phyloP scores from a whole-genome alignment of 192 early-diverging fungal genomes.

The Coemansia sp. region DNA sequence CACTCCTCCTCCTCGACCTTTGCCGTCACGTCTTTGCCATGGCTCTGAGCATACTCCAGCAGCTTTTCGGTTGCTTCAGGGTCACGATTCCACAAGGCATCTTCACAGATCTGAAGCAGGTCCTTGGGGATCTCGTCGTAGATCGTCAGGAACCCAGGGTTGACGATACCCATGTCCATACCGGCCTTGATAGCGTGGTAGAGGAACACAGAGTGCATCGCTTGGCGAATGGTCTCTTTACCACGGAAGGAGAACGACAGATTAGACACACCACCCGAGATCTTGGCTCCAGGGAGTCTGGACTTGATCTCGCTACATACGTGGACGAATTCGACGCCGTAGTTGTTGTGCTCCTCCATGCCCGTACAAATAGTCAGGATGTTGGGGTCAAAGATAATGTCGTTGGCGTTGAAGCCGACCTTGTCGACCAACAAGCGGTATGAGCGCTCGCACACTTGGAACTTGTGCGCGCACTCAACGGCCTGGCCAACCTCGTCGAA shows the following conservation, averaged over 20 bases:
- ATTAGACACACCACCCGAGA: conserved; percentile 97
- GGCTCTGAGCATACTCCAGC: conserved; percentile 85
- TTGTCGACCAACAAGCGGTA: conserved; percentile 86
- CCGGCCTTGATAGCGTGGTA: conserved; percentile 83
- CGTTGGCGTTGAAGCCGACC: conserved; percentile 84
- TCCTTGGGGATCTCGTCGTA: conserved; percentile 97
- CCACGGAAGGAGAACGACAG: conserved; percentile 97
- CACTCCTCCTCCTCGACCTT: conserved; percentile 88
- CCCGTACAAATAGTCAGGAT: conserved; percentile 97
- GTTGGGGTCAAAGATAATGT: conserved; percentile 92
- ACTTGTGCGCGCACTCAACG: conserved; percentile 81
- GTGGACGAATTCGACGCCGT: conserved; percentile 93
- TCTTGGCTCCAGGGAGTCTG: conserved; percentile 85
- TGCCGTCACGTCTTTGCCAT: conserved; percentile 67
- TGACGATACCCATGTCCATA: conserved; percentile 99
- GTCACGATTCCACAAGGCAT: conserved; percentile 92
- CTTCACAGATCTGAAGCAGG: conserved; percentile 88
- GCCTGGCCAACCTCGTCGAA: conserved; percentile 97
- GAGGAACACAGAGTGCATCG: conserved; percentile 96
- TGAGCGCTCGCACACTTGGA: conserved; percentile 87
- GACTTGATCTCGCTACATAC: conserved; percentile 76
- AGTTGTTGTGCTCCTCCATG: conserved; percentile 98
- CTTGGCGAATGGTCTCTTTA: conserved; percentile 89
- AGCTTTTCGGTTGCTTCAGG: conserved; percentile 92
- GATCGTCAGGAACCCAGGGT: conserved; percentile 94